Base-by-base conservation (phyloP, 1,284 basidiomycete species). In the Melampsora larici-populina region DNA sequence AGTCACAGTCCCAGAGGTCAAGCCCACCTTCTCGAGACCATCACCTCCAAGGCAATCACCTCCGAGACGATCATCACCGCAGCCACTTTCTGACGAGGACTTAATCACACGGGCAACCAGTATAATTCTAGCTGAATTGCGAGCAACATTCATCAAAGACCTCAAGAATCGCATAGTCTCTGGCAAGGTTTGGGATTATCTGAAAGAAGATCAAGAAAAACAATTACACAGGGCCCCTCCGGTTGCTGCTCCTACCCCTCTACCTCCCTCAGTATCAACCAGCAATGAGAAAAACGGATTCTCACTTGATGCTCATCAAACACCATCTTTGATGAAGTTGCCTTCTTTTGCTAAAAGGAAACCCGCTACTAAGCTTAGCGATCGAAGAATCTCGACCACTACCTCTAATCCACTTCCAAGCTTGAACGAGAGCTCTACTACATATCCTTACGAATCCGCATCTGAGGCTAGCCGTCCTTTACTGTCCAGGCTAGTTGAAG, bases 91-190 rank as follows among this genome's bases (percentile, higher is more conserved):
- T 24, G 87, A 88, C 4, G 84, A 85, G 2, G 90, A 91, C 81
- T 84, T 92, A 46, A 84, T 90, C 18, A 87, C 87, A 9, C 86
- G 87, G 55, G 91, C 91, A 2, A 86, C 87, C 80, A 86, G 87
- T 79, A 84, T 89, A 67, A 88, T 94, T 68, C 79, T 89, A 64
- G 85, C 85, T 51, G 91, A 94, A 81, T 85, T 94, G 62, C 85
- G 85, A 78, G 84, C 82, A 2, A 80, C 88, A 69, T 85, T 94
- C 70, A 86, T 89, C 83, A 89, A 88, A 83, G 92, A 94, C 81
- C 86, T 94, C 43, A 86, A 87, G 81, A 89, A 90, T 60, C 87
- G 89, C 9, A 83, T 92, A 4, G 88, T 92, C 15, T 87, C 85
- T 6, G 84, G 85, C 7, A 88, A 89, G 55, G 81, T 92, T 64